A percentile compares a stretch with the other conserved stretches of the same genome.
Conservation (phyloP, 331 rosid species). For the Acacia concinna region DNA sequence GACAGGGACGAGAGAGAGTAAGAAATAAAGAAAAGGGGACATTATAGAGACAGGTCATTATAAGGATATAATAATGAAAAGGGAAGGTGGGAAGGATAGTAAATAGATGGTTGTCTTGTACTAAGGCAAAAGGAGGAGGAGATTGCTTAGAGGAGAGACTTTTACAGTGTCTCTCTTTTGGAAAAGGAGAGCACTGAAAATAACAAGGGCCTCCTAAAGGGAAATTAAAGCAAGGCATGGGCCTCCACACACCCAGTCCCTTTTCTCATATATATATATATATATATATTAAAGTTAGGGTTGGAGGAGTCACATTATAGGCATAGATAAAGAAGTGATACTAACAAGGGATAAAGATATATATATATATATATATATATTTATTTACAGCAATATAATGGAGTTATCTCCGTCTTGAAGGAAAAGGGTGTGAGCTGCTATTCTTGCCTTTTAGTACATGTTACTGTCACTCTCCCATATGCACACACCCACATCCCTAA, state of each 20-base stretch:
- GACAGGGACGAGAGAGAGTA: constrained; percentile 1
- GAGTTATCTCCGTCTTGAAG: constrained; percentile 26
- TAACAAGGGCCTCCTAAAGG: constrained; percentile 18
- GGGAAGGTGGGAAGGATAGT: not conserved
- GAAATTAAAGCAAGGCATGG: constrained; percentile 28
- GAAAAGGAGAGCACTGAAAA: constrained; percentile 30
- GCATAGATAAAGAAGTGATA: not conserved
- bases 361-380: too few relatives aligned
- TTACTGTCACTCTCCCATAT: constrained; percentile 3
- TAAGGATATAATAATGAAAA: constrained; percentile 35
- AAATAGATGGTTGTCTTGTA: constrained; percentile 37
- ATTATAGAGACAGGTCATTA: constrained; percentile 38
- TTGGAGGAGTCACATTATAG: not conserved
- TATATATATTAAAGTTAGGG: not conserved
- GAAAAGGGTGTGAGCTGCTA: not conserved
- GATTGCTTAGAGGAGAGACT: constrained; percentile 20
- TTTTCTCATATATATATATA: not conserved
- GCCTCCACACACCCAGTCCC: constrained; percentile 9
- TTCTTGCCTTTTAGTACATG: constrained; percentile 16
- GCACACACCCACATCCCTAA: not conserved
- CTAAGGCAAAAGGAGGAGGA: not conserved
- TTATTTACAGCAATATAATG: not conserved
- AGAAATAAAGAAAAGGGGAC: not conserved
- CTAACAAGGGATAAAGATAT: not conserved
- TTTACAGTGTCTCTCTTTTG: not conserved